Evolutionary conservation across 495 filamentous ascomycete species (phyloP).

Genomic region (Cercophora sp.): DNA sequence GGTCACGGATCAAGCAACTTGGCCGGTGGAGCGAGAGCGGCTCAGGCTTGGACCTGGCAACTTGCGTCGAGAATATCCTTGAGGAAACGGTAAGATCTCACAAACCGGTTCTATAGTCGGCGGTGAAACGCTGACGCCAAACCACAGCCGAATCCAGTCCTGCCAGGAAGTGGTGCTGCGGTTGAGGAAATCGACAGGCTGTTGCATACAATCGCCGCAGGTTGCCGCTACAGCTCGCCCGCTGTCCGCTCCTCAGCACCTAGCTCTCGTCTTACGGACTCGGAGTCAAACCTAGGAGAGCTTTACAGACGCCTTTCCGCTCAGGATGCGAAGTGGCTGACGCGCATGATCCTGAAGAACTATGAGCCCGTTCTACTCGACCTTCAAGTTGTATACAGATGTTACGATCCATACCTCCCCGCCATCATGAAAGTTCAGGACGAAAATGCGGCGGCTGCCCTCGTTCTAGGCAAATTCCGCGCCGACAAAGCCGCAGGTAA

Average conservation of each 20-base stretch:
- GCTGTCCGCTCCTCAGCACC: constrained; percentile 49
- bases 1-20: constrained; percentile 55
- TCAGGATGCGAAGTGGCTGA: constrained; percentile 85
- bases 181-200: constrained; percentile 71
- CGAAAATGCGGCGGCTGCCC: constrained; percentile 36
- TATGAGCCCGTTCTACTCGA: constrained; percentile 58
- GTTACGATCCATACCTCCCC: constrained; percentile 56
- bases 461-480: constrained; percentile 24
- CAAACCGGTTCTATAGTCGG: too few species aligned
- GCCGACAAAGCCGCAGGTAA: constrained; percentile 15
- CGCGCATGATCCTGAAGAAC: constrained; percentile 73
- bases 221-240: constrained; percentile 65
- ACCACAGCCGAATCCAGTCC: constrained; percentile 35
- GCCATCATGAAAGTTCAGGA: constrained; percentile 64
- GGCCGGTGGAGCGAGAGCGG: constrained; percentile 56
- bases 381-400: constrained; percentile 39
- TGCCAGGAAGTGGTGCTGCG: too few species aligned
- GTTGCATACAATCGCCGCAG: constrained; percentile 60
- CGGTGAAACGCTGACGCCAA: constrained; percentile 1
- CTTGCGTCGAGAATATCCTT: constrained; percentile 66
- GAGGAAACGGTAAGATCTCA: constrained; percentile 54
- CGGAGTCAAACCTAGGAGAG: constrained; percentile 46
- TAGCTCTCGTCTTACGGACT: constrained; percentile 26
- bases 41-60: constrained; percentile 58
- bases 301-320: constrained; percentile 60